Conservation (phyloP, 805 yeast species). For the Saturnispora ahearnii region DNA sequence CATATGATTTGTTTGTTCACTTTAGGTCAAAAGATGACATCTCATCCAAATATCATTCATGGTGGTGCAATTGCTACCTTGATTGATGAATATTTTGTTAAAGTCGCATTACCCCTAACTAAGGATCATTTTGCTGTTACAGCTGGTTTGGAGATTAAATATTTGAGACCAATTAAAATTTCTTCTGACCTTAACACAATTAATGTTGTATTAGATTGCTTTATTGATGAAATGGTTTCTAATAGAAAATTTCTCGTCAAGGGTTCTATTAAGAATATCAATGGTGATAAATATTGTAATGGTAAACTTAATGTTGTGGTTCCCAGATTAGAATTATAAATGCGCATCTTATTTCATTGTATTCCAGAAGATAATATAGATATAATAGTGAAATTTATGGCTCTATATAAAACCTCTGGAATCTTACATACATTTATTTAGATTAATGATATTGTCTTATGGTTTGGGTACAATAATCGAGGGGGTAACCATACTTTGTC, state of each 20-base stretch:
- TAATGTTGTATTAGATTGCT: conserved; percentile 20
- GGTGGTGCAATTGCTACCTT: conserved; percentile 47
- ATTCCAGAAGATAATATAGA: background rate
- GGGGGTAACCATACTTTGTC: too few relatives aligned
- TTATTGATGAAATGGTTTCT: conserved; percentile 10
- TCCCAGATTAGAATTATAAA: conserved; percentile 11
- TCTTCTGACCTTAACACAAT: conserved; percentile 6
- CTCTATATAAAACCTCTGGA: background rate
- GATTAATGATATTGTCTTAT: too few relatives aligned
- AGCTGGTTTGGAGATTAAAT: conserved; percentile 36
- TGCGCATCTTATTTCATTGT: background rate
- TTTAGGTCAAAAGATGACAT: conserved; percentile 36
- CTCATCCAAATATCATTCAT: conserved; percentile 43
- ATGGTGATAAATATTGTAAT: conserved; percentile 17
- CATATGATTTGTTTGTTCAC: conserved; percentile 38
- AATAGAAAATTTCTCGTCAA: conserved; percentile 16
- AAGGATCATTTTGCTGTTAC: conserved; percentile 42
- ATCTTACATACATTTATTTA: too few relatives aligned
- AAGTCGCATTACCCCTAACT: conserved; percentile 40
- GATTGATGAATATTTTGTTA: conserved; percentile 43
- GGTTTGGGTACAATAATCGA: too few relatives aligned
- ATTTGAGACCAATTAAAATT: conserved; percentile 24
- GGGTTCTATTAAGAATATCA: conserved; percentile 16
- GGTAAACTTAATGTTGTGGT: conserved; percentile 23
- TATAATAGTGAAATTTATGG: background rate